phyloP scores from a whole-genome alignment of 306 rosid species.

The Medicago arabica region DNA sequence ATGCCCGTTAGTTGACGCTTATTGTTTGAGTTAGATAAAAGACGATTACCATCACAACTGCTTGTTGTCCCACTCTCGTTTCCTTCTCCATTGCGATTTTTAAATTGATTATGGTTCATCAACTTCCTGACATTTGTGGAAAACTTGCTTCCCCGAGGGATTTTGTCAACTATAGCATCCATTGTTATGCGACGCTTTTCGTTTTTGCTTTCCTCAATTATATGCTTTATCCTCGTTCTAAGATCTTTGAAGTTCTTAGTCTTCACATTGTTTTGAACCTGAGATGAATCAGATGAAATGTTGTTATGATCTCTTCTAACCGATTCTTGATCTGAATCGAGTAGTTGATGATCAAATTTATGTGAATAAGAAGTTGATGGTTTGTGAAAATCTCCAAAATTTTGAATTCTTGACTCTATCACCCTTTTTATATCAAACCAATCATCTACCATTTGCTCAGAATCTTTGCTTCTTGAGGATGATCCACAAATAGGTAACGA shows the following conservation, averaged over 20 bases:
- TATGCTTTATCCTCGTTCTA: slow-evolving; percentile 59
- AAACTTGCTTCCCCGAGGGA: slow-evolving; percentile 62
- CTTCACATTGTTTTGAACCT: slow-evolving; percentile 36
- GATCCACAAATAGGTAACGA: slow-evolving; percentile 57
- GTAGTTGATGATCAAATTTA: background rate
- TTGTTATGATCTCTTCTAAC: slow-evolving; percentile 4
- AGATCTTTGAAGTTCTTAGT: slow-evolving; percentile 65
- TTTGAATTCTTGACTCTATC: slow-evolving; percentile 23
- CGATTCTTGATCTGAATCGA: background rate
- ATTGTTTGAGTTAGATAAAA: slow-evolving; percentile 36
- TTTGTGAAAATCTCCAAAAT: background rate
- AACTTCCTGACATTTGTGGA: slow-evolving; percentile 43
- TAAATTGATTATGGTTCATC: slow-evolving; percentile 16
- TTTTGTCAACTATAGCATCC: slow-evolving; percentile 75
- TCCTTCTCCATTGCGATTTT: slow-evolving; percentile 46
- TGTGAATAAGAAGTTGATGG: slow-evolving; percentile 33
- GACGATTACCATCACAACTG: slow-evolving; percentile 11
- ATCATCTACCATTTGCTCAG: slow-evolving; percentile 36
- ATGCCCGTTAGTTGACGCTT: slow-evolving; percentile 42
- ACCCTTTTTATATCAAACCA: slow-evolving; percentile 9
- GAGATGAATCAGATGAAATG: slow-evolving; percentile 30
- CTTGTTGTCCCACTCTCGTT: slow-evolving; percentile 39
- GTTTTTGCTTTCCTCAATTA: slow-evolving; percentile 58
- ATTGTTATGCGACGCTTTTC: slow-evolving; percentile 64
- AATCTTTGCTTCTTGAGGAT: slow-evolving; percentile 37